Evolutionary conservation across 768 basidiomycete species (phyloP).

Genomic region (Lactarius akahatsu): DNA sequence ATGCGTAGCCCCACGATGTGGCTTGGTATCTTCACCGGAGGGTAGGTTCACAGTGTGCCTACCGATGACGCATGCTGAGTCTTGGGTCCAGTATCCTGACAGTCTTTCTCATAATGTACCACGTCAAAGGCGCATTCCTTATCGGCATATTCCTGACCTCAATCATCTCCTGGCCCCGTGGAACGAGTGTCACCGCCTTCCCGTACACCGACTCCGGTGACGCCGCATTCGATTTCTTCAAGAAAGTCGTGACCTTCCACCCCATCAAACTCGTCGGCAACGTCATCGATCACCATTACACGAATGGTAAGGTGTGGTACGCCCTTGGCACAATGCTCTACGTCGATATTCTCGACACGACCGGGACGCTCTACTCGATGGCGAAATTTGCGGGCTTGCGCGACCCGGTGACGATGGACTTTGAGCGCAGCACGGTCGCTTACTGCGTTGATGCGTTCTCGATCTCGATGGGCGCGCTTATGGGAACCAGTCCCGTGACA

Average conservation of each 20-base stretch:
- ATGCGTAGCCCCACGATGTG: slow-evolving; percentile 78
- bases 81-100: slow-evolving; percentile 58
- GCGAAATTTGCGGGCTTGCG: slow-evolving; percentile 88
- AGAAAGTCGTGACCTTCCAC: slow-evolving; percentile 77
- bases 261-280: slow-evolving; percentile 61
- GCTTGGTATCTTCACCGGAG: slow-evolving; percentile 85
- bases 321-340: slow-evolving; percentile 87
- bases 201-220: slow-evolving; percentile 70
- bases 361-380: slow-evolving; percentile 86
- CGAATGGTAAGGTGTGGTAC: slow-evolving; percentile 80
- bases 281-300: slow-evolving; percentile 46
- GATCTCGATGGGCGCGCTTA: slow-evolving; percentile 76
- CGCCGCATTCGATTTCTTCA: slow-evolving; percentile 78
- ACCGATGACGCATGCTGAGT: neutral
- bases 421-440: slow-evolving; percentile 78
- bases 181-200: slow-evolving; percentile 77
- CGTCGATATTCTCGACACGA: slow-evolving; percentile 71
- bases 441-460: slow-evolving; percentile 82
- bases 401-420: slow-evolving; percentile 80
- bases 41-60: slow-evolving; percentile 44
- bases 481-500: slow-evolving; percentile 80
- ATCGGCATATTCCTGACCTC: slow-evolving; percentile 84
- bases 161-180: slow-evolving; percentile 86
- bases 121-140: slow-evolving; percentile 78
- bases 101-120: slow-evolving; percentile 78